Percentiles rank a stretch among this genome's conserved stretches.
phyloP scores from a whole-genome alignment of 1,284 basidiomycete genomes.

The Malassezia yamatoensis region DNA sequence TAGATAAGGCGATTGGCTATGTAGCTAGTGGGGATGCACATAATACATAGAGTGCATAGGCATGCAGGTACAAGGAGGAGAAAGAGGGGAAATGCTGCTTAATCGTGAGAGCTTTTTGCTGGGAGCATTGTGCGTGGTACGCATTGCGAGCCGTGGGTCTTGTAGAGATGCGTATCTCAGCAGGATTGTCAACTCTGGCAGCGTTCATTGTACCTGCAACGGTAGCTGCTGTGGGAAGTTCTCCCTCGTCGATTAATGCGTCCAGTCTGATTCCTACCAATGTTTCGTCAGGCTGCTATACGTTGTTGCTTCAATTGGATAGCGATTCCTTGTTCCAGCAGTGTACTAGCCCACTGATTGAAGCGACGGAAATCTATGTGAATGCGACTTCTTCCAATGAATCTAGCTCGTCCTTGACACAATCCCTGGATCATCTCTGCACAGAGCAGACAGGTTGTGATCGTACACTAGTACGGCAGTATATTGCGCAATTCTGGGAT shows the following conservation, averaged over 20 bases:
- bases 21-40: constrained; percentile 10
- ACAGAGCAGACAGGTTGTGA: constrained; percentile 5
- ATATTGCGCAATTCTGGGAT: constrained; percentile 16
- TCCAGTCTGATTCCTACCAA: constrained; percentile 4
- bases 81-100: not conserved
- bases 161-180: no score
- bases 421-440: constrained; percentile 8
- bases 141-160: no score
- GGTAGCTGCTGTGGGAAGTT: not conserved
- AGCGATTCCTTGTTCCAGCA: constrained; percentile 10
- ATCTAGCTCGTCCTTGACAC: not conserved
- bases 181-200: not conserved
- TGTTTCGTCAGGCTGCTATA: constrained; percentile 7
- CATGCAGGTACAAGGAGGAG: not conserved
- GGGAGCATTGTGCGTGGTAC: no score
- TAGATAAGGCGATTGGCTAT: constrained; percentile 45
- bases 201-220: constrained; percentile 1
- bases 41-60: constrained; percentile 2
- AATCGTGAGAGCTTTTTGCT: no score
- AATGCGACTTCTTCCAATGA: not conserved
- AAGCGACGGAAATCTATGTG: constrained; percentile 6
- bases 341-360: constrained; percentile 16
- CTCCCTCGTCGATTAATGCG: constrained; percentile 1
- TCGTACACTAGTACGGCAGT: constrained; percentile 11
- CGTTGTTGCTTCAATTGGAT: constrained; percentile 10